A percentile compares a stretch with the other conserved stretches of the same genome.
phyloP scores from a whole-genome alignment of 129 eudicot genomes.

The Artemisia argyi region DNA sequence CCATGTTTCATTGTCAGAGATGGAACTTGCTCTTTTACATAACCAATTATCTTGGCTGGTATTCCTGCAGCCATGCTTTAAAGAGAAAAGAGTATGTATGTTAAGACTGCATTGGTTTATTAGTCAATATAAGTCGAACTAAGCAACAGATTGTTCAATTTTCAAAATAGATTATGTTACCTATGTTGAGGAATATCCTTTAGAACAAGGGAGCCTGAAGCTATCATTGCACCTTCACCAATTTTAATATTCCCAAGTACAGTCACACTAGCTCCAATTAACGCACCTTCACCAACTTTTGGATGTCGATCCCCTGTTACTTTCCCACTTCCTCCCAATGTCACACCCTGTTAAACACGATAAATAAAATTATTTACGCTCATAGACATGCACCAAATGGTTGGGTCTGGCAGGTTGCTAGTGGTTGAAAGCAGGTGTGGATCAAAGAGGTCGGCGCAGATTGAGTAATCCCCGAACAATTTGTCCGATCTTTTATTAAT shows the following conservation, averaged over 20 bases:
- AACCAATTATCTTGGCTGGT: constrained; percentile 72
- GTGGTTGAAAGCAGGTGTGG: too few relatives aligned
- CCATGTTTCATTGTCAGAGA: constrained; percentile 82
- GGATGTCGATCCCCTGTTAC: constrained; percentile 75
- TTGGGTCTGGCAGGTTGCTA: too few relatives aligned
- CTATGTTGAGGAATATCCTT: constrained; percentile 80
- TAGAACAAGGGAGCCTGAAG: constrained; percentile 65
- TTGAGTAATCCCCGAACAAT: too few relatives aligned
- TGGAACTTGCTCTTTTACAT: constrained; percentile 66
- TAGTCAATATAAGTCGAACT: neutral
- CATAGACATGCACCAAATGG: too few relatives aligned
- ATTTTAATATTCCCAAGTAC: constrained; percentile 66
- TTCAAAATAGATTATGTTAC: constrained; percentile 26
- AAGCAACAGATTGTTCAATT: neutral
- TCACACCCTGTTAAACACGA: constrained; percentile 56
- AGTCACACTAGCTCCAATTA: constrained; percentile 71
- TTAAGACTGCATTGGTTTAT: neutral
- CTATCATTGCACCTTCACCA: constrained; percentile 80
- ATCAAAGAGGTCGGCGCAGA: too few relatives aligned
- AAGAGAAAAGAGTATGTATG: neutral
- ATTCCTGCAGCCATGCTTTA: constrained; percentile 74
- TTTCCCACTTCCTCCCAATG: constrained; percentile 77
- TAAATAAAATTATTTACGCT: neutral
- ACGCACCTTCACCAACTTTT: constrained; percentile 70
- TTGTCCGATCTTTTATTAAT: too few relatives aligned